phyloP scores from a whole-genome alignment of 768 basidiomycete species.

The Lentinus brumalis region DNA sequence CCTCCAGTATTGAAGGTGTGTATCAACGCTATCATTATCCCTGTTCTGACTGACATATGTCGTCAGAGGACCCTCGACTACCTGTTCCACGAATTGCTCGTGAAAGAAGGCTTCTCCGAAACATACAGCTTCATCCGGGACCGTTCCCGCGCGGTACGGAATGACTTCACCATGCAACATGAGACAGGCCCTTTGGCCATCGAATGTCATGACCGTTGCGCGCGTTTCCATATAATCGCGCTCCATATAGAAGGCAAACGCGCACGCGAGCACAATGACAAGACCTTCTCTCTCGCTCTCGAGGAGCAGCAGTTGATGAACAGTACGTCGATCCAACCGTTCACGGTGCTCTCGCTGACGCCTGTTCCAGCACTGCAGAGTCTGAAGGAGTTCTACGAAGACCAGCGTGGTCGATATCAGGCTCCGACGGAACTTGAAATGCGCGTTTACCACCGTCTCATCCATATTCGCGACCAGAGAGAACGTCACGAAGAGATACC shows the following conservation, averaged over 20 bases:
- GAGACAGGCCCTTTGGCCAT: slow-evolving; percentile 76
- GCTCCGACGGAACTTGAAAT: slow-evolving; percentile 93
- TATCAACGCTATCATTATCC: not conserved
- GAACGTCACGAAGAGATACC: slow-evolving; percentile 79
- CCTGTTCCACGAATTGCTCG: slow-evolving; percentile 82
- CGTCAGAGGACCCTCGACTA: slow-evolving; percentile 85
- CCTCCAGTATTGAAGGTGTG: slow-evolving; percentile 77
- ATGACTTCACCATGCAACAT: slow-evolving; percentile 94
- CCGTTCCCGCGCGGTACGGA: slow-evolving; percentile 85
- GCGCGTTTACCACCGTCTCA: slow-evolving; percentile 91
- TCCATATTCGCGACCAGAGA: slow-evolving; percentile 84
- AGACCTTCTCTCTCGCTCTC: slow-evolving; percentile 59
- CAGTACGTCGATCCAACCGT: slow-evolving; percentile 51
- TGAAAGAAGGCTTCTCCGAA: slow-evolving; percentile 64
- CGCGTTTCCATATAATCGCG: slow-evolving; percentile 88
- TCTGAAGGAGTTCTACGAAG: slow-evolving; percentile 91
- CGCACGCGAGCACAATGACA: slow-evolving; percentile 33
- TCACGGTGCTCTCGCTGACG: not conserved
- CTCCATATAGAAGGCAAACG: slow-evolving; percentile 57
- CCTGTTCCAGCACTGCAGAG: slow-evolving; percentile 76
- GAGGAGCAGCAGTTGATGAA: slow-evolving; percentile 93
- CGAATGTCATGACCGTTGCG: slow-evolving; percentile 91
- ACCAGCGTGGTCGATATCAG: slow-evolving; percentile 64
- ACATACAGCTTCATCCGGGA: slow-evolving; percentile 89
- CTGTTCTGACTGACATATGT: not conserved